Base-by-base conservation (phyloP, 2,329 filamentous ascomycete species). In the Mariannaea sp. region DNA sequence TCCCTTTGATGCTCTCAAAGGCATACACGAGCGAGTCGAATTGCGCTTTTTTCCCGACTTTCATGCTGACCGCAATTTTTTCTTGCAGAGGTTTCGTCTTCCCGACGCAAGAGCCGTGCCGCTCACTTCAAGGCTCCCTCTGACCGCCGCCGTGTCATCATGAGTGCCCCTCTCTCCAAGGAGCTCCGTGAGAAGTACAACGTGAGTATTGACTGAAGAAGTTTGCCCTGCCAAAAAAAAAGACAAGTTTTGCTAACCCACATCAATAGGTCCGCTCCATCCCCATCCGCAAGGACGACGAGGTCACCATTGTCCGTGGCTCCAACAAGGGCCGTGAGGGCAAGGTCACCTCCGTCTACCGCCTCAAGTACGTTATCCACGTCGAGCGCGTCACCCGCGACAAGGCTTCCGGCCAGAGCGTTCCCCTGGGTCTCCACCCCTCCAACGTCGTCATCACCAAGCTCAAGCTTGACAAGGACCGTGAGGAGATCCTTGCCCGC, bases 121-220 rank as follows among this genome's bases (percentile, higher is more conserved):
- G 90, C 91, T 76, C 93, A 99, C 86, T 99, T 96, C 87, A 82
- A 84, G 77, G 94, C 94, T 68, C 92, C 92, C 69, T 97, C 92
- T 77, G 92, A 89, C 82, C 85, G 90, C 75, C 92, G 94, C 80
- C 91, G 94, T 76, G 84, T 88, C 71, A 96, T 96, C 83, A 97
- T 99, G 92, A 93, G 89, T 82, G 92, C 94, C 68, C 89, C 90
- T 71, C 85, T 97, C 69, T 89, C 84, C 83, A 96, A 96, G 85
- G 94, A 99, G 83, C 87, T 99, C 76, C 88, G 92, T 75, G 92
- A 96, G 81, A 94, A 99, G 87, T 90, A 99, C 89, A 96, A 96
- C 80, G 94, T 97, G 84, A 68, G 89, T 75, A 52, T 27, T n/a
- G n/a, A n/a, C 5, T 1, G 8, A 7, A 48, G 5, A n/a, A 12